These are phyloP conservation scores for Starmerella roubikii DNA, from an alignment of 805 yeast species.

Conservation along the genomic window DNA sequence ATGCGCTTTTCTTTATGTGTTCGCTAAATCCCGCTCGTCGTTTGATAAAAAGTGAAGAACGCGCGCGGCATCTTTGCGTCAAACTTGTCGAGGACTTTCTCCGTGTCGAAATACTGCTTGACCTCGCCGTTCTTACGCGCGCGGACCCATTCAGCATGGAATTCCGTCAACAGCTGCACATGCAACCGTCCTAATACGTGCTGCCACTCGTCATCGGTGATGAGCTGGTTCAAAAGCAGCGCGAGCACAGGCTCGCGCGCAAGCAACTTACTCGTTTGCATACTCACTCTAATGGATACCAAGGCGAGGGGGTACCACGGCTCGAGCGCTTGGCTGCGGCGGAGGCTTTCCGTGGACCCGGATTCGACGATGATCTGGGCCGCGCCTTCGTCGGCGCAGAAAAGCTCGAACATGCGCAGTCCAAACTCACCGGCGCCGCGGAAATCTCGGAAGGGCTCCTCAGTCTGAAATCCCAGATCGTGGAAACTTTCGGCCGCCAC, in stretches of 20 bases:
- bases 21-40: not conserved
- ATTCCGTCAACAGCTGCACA: conserved; percentile 12
- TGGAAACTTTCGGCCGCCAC: conserved; percentile 23
- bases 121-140: conserved; percentile 15
- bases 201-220: not conserved
- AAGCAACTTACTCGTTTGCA: conserved; percentile 10
- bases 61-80: conserved; percentile 7
- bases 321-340: not conserved
- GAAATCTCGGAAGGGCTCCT: conserved; percentile 28
- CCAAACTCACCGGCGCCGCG: conserved; percentile 27
- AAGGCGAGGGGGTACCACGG: conserved; percentile 28
- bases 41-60: not conserved
- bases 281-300: conserved; percentile 24
- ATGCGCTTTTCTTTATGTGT: too few species aligned
- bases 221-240: conserved; percentile 8
- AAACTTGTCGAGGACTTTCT: conserved; percentile 14
- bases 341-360: conserved; percentile 14
- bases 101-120: conserved; percentile 23
- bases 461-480: conserved; percentile 29
- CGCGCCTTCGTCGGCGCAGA: conserved; percentile 16
- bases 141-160: conserved; percentile 22
- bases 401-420: conserved; percentile 15
- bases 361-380: conserved; percentile 20
- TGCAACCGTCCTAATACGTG: conserved; percentile 12
- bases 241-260: conserved; percentile 8